These are phyloP conservation scores for grape (Vitis vinifera) DNA, from an alignment of 164 flowering plant genomes.

Conservation along the genomic window ASM3070453v1 NC_081817.1:7722001-7722500, in stretches of 20 bases:
- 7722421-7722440: conserved; percentile 2
- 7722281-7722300: conserved; percentile 80
- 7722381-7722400: background rate
- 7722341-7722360: conserved; percentile 3
- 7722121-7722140: no score
- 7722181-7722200: conserved; percentile 40
- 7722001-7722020: no score
- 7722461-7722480: conserved; percentile 3
- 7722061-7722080: no score
- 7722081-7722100: no score
- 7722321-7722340: conserved; percentile 71
- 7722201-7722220: conserved; percentile 38
- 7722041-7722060: no score
- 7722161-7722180: conserved; percentile 30
- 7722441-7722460: background rate
- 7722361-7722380: background rate
- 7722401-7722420: background rate
- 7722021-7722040: no score
- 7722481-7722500: conserved; percentile 15
- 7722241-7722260: conserved; percentile 57
- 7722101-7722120: no score
- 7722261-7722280: conserved; percentile 97
- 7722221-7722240: conserved; percentile 3
- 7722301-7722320: conserved; percentile 74
- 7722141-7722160: no score